Evolutionary conservation across 2,329 filamentous ascomycete genomes (phyloP), one percentile per base, ranked within the genome.

Genomic region (Calcarisporium arbuscula): DNA sequence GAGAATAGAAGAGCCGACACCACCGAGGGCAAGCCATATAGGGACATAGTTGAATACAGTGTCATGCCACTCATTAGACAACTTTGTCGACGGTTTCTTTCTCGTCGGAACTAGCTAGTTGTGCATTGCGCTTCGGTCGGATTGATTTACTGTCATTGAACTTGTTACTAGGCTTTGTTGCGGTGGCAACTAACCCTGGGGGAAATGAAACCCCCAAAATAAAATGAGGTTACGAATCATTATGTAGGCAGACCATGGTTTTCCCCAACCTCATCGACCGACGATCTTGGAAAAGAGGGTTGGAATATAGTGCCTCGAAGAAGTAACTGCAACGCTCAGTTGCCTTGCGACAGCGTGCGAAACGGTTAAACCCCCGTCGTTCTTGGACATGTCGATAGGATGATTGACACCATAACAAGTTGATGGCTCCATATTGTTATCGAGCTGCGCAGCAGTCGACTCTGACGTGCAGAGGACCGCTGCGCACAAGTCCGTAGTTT

Each of bases 351-450:
- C 59, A 64, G 74, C 80, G 80, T 85, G 70, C 77, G 75, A 72
- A 74, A 76, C 72, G 70, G 65, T 62, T 63, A 62, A 67, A 65
- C 61, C 68, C 69, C 65, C 62, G 67, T 92, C 75, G 54, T 62
- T 95, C 82, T 94, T 62, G 85, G 82, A 92, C 80, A 85, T 92
- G 88, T 94, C 86, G 84, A 88, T 85, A 79, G 82, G 84, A 89
- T 70, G 64, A 86, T 83, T 80, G 74, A 84, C 82, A 88, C 77
- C 84, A 87, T 80, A 64, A 54, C 57, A 62, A 59, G 59, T 61
- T 64, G 75, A 80, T 85, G 82, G 80, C 81, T 88, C 84, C 84
- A 80, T 86, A 61, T 57, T 56, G 67, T 74, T 78, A 86, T 85
- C 84, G 85, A 90, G 77, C 80, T 90, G 85, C 78, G 56, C 77